Conservation (phyloP, 768 basidiomycete genomes). For the Russula emetica region DNA sequence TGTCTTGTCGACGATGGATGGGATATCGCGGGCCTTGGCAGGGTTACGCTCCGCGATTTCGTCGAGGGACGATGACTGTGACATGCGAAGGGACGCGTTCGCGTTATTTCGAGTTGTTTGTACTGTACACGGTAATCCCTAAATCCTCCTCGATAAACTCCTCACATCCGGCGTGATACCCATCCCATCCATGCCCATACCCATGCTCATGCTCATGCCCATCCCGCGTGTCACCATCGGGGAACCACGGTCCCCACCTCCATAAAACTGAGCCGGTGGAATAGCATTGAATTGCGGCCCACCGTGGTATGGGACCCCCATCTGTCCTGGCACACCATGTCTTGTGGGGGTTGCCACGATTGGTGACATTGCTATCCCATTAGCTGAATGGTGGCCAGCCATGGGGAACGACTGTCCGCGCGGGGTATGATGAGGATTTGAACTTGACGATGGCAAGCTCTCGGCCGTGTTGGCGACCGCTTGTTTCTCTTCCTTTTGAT, state of each 20-base stretch:
- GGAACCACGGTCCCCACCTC: conserved; percentile 28
- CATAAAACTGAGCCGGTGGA: conserved; percentile 44
- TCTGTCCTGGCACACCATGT: conserved; percentile 33
- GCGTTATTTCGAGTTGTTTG: conserved; percentile 26
- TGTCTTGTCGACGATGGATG: conserved; percentile 57
- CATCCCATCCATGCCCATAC: conserved; percentile 27
- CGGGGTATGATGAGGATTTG: conserved; percentile 24
- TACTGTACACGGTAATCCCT: background rate
- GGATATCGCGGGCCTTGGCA: conserved; percentile 34
- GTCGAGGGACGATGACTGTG: conserved; percentile 11
- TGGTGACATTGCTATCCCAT: conserved; percentile 26
- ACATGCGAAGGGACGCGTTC: conserved; percentile 23
- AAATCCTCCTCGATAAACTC: conserved; percentile 24
- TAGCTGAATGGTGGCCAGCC: conserved; percentile 25
- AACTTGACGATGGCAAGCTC: conserved; percentile 22
- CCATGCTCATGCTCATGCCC: conserved; percentile 14
- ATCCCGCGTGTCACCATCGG: conserved; percentile 27
- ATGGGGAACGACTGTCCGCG: conserved; percentile 16
- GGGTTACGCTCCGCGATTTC: background rate
- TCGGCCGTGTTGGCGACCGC: conserved; percentile 2
- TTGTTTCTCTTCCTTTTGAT: conserved; percentile 32
- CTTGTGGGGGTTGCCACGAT: conserved; percentile 29
- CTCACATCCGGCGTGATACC: conserved; percentile 28
- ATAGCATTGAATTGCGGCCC: conserved; percentile 34
- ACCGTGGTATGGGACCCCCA: conserved; percentile 27